phyloP scores from a whole-genome alignment of 2,329 filamentous ascomycete species.

The Nothophoma quercina region DNA sequence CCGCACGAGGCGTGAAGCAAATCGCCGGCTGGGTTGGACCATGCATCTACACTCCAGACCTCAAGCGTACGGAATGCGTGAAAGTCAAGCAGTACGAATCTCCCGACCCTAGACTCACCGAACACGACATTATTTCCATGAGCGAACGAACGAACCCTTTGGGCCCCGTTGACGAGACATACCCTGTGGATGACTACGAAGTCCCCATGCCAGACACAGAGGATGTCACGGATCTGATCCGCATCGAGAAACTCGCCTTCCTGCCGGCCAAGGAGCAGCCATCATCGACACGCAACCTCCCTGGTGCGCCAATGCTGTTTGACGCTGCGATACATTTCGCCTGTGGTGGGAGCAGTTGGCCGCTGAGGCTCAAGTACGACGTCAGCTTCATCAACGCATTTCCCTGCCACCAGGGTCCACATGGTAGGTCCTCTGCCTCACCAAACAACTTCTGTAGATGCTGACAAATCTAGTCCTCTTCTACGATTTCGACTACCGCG shows the following conservation, averaged over 20 bases:
- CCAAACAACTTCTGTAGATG: too few species aligned
- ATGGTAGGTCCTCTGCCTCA: constrained; percentile 40
- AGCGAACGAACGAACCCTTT: constrained; percentile 72
- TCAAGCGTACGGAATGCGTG: constrained; percentile 73
- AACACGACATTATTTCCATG: constrained; percentile 71
- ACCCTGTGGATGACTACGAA: constrained; percentile 73
- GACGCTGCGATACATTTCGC: constrained; percentile 52
- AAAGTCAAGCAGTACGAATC: constrained; percentile 69
- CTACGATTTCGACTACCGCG: constrained; percentile 71
- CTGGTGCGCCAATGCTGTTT: constrained; percentile 45
- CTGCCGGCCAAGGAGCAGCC: constrained; percentile 54
- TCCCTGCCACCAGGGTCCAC: constrained; percentile 52
- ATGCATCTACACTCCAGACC: constrained; percentile 71
- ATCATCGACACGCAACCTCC: constrained; percentile 28
- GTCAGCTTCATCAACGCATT: constrained; percentile 53
- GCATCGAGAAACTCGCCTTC: constrained; percentile 73
- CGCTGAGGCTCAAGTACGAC: constrained; percentile 50
- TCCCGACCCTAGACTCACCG: constrained; percentile 61
- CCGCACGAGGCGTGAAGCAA: constrained; percentile 72
- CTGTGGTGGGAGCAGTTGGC: constrained; percentile 50
- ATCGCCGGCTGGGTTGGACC: constrained; percentile 79
- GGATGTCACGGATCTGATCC: constrained; percentile 69
- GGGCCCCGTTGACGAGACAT: constrained; percentile 67
- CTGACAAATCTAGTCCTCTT: too few species aligned
- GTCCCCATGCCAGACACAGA: constrained; percentile 66